Evolutionary conservation across 441 rosid species (phyloP).

Genomic region (Rhodomyrtus psidioides): DNA sequence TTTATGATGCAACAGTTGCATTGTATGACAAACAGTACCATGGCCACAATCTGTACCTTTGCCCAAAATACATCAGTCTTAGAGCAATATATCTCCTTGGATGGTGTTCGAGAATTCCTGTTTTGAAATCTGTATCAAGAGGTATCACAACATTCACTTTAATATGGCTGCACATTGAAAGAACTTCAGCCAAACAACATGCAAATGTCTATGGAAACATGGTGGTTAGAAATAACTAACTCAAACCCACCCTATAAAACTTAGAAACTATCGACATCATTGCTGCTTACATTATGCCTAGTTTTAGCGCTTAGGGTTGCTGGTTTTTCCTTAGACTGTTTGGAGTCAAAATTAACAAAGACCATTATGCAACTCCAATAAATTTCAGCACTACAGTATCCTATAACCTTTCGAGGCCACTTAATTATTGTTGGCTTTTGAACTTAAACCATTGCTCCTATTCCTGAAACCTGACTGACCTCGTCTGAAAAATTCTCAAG

Average conservation of each 20-base stretch:
- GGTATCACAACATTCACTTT: not conserved
- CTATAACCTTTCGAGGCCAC: not conserved
- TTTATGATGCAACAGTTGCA: not conserved
- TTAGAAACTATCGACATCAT: not conserved
- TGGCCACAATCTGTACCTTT: conserved; percentile 37
- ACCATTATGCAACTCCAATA: not conserved
- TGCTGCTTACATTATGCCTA: not conserved
- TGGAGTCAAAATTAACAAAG: not conserved
- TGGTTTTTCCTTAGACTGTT: not conserved
- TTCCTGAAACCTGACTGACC: not conserved
- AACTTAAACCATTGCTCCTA: not conserved
- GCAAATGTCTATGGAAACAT: not conserved
- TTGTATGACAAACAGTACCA: not conserved
- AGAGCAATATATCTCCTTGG: conserved; percentile 63
- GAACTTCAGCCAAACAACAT: not conserved
- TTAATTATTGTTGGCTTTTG: not conserved
- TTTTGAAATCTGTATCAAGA: conserved; percentile 12
- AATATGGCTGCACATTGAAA: not conserved
- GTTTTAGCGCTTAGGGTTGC: not conserved
- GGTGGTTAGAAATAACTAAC: not conserved
- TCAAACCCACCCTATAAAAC: not conserved
- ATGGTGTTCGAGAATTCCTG: conserved; percentile 18
- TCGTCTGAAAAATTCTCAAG: not conserved
- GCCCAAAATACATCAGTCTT: conserved; percentile 81
- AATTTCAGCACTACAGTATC: not conserved